phyloP scores from a whole-genome alignment of 805 yeast genomes.

The Alloascoidea hylecoeti region DNA sequence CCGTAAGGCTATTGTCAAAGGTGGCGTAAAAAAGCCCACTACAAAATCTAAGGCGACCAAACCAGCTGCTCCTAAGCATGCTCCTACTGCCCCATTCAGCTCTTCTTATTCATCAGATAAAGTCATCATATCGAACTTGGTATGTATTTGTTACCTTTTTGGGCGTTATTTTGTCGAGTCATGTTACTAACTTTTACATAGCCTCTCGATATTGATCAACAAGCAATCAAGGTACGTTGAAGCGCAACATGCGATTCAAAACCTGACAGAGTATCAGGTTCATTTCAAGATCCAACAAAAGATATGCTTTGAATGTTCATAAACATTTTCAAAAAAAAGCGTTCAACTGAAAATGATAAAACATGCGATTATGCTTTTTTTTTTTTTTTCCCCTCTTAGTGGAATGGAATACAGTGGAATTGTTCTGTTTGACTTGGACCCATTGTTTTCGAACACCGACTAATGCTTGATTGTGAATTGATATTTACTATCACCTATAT shows the following conservation, averaged over 20 bases:
- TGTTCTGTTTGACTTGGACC: no score
- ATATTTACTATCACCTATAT: no score
- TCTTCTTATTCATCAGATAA: conserved; percentile 35
- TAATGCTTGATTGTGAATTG: no score
- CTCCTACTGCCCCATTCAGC: conserved; percentile 11
- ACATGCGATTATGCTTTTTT: no score
- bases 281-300: no score
- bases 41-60: conserved; percentile 15
- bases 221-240: conserved; percentile 69
- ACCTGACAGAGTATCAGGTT: no score
- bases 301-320: no score
- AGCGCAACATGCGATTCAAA: conserved; percentile 3
- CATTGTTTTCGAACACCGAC: no score
- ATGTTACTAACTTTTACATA: background rate
- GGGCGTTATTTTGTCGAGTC: conserved; percentile 2
- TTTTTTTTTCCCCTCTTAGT: no score
- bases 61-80: conserved; percentile 22
- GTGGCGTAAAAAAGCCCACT: conserved; percentile 9
- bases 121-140: conserved; percentile 72
- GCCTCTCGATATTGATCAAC: conserved; percentile 7
- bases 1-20: conserved; percentile 8
- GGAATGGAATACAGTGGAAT: no score
- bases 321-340: no score
- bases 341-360: no score
- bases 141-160: conserved; percentile 11